Conservation (phyloP, 768 basidiomycete genomes). For the Clitopilus passeckerianus region DNA sequence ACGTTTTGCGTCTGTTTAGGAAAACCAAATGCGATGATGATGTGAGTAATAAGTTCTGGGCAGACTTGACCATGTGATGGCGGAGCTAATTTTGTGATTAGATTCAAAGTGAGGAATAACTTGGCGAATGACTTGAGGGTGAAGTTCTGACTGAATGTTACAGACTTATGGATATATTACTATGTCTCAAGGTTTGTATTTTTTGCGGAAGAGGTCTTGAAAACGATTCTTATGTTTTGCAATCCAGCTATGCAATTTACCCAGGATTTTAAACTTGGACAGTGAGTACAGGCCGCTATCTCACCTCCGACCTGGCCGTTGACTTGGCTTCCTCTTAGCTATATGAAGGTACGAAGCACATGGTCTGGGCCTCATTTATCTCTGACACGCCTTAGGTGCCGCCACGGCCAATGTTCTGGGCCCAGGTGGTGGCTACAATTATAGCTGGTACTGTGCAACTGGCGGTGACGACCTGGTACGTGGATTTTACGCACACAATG, state of each 20-base stretch:
- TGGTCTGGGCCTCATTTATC: neutral
- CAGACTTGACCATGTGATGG: neutral
- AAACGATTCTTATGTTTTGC: conserved; percentile 18
- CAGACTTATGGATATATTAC: conserved; percentile 66
- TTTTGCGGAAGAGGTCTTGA: neutral
- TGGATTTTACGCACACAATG: neutral
- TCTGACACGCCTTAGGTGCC: conserved; percentile 35
- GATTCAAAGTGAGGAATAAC: conserved; percentile 28
- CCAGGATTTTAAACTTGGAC: conserved; percentile 73
- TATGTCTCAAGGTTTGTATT: conserved; percentile 41
- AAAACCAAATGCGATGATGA: conserved; percentile 72
- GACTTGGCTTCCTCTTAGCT: conserved; percentile 23
- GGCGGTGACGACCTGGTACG: conserved; percentile 59
- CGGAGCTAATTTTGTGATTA: conserved; percentile 10
- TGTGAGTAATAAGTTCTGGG: conserved; percentile 28
- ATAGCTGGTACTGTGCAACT: conserved; percentile 66
- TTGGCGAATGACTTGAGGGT: conserved; percentile 1
- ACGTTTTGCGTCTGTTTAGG: conserved; percentile 34
- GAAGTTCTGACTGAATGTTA: neutral
- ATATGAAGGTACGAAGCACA: conserved; percentile 38
- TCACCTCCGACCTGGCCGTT: neutral
- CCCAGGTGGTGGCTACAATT: conserved; percentile 52
- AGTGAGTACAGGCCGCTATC: conserved; percentile 44
- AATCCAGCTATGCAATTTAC: conserved; percentile 59
- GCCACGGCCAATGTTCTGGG: conserved; percentile 63